Evolutionary conservation across 2,329 filamentous ascomycete species (phyloP), one percentile per base, ranked within the genome.

Genomic region (Metarhizium album): DNA sequence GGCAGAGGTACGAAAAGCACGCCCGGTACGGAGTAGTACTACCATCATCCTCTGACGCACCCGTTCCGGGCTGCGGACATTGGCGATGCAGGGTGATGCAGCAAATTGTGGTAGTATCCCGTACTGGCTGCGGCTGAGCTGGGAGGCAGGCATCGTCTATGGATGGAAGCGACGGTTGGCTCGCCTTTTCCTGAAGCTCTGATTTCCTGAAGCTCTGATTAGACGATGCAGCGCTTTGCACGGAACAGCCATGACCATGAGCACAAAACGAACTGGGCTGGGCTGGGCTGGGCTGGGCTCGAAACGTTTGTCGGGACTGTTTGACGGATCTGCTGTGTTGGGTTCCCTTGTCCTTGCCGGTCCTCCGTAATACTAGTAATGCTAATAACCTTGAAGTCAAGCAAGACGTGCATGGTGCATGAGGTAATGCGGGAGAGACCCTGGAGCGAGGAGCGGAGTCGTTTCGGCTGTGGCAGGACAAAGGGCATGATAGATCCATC

Each of bases 161-260:
- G 49, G 43, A n/a, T n/a, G n/a, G n/a, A n/a, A 46, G 49, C 49
- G 35, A 47, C 43, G 49, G 14, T 20, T 31, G 43, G 42, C 27
- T 33, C 20, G 33, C 23, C 33, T 37, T 46, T 38, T 35, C n/a
- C n/a, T n/a, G n/a, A n/a, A n/a, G n/a, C n/a, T n/a, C 11, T 31
- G 5, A 5, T 31, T 31, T 31, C 11, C 11, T 31, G n/a, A 13
- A 23, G 3, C 20, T 11, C 14, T 43, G 6, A 47, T 50, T 46
- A 40, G 23, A 46, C n/a, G 42, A 37, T 49, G 47, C 47, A 49
- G 46, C 46, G n/a, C 20, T 24, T 23, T 9, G 40, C 22, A 43
- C 40, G 22, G 22, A 43, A 43, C 18, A 18, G 22, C 24, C 40
- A 24, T 43, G 40, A 24, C 22, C 37, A 18, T 13, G 4, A 43